Base-by-base conservation (phyloP, 164 flowering plant species). In the Warburgia ugandensis region DNA sequence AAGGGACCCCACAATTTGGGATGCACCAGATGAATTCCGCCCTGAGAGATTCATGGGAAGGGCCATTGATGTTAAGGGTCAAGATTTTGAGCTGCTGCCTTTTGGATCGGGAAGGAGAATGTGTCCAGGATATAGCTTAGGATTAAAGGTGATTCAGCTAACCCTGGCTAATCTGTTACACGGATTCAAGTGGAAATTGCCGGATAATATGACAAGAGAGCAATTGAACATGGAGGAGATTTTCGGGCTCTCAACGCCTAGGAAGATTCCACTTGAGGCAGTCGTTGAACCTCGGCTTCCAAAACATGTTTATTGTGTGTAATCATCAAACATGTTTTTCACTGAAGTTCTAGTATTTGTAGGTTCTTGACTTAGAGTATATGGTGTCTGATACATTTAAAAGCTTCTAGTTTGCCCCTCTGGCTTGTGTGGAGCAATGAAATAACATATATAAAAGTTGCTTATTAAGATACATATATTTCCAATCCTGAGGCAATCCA, bases 31-130 rank as follows among this genome's bases (percentile, higher is more conserved):
- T 8, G 84, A 77, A 12, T 88, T 84, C 53, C 11, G 29, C 0
- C 96, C 91, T 0, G 84, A 80, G 31, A 73, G 96, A 59, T 84
- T 88, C 45, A 29, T 79, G 0, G 84, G 75, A 4, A 76, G 58
- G 30, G 20, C 16, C 6, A 73, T 80, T 3, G 89, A 89, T 43
- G 82, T 85, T 11, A 81, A 78, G 54, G 97, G 92, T 0, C 80
- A 78, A 0, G 74, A 76, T 48, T 89, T 66, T 16, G 79, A 79
- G 70, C 56, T 85, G 9, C 27, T 89, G 59, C 94, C 94, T 2
- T 85, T 85, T 40, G 94, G 94, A 0, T 61, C 89, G 0, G 94
- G 97, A 0, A 58, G 92, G 50, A 72, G 97, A 56, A 81, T 83
- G 82, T 88, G 97, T 51, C 92, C 97, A 0, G 94, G 89, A 0